These are phyloP conservation scores for Conticribra weissflogii DNA, from an alignment of 108 stramenopile species.

Conservation along the genomic window DNA sequence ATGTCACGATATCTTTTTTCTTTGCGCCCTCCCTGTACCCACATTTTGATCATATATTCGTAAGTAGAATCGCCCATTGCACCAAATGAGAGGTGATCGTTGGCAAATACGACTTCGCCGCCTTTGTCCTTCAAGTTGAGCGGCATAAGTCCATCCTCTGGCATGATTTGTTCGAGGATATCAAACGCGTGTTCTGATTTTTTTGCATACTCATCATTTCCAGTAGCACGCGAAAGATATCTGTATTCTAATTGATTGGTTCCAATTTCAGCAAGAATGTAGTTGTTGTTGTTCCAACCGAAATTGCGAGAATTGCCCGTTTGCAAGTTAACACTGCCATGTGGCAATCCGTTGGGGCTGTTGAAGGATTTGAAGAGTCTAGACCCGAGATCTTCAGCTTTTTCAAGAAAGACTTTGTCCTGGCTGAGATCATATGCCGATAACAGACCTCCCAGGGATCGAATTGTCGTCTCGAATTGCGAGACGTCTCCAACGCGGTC, in stretches of 20 bases:
- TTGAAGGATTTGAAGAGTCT: constrained; percentile 69
- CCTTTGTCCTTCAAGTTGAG: constrained; percentile 27
- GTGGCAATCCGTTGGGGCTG: constrained; percentile 71
- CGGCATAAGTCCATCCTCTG: constrained; percentile 62
- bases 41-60: constrained; percentile 97
- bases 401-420: constrained; percentile 72
- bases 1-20: constrained; percentile 78
- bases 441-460: constrained; percentile 93
- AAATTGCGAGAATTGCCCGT: constrained; percentile 47
- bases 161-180: constrained; percentile 56
- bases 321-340: constrained; percentile 55
- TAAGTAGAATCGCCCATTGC: constrained; percentile 83
- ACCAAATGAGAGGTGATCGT: constrained; percentile 75
- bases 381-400: constrained; percentile 77
- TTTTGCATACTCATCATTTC: constrained; percentile 67
- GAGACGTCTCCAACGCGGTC: constrained; percentile 65
- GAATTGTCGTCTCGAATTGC: constrained; percentile 98
- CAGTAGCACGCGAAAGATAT: constrained; percentile 72
- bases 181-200: constrained; percentile 79
- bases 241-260: constrained; percentile 94
- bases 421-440: constrained; percentile 87
- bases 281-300: constrained; percentile 54
- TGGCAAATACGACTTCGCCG: constrained; percentile 53
- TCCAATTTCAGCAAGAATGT: constrained; percentile 82
- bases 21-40: constrained; percentile 85